Evolutionary conservation across 1,139 yeast genomes (phyloP).

Genomic region (Torulaspora globosa): DNA sequence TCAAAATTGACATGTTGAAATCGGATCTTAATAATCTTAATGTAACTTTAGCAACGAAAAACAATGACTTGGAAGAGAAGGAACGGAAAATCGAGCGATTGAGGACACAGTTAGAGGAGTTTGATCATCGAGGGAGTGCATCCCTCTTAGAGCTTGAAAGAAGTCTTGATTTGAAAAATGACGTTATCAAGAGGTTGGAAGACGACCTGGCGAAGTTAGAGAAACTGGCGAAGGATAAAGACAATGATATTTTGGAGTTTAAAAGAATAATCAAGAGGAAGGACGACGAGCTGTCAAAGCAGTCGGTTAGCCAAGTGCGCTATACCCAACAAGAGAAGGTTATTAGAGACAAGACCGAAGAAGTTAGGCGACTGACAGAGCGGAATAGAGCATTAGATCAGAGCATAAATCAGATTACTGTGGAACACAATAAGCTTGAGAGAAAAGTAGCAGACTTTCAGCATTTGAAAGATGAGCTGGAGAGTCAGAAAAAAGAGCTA

Average conservation of each 20-base stretch:
- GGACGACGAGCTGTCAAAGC: background rate
- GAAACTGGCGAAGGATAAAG: background rate
- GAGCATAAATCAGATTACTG: background rate
- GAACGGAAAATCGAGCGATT: conserved; percentile 21
- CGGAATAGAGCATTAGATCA: background rate
- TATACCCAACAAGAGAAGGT: background rate
- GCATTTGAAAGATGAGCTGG: conserved; percentile 14
- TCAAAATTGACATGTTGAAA: conserved; percentile 14
- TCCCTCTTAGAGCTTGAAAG: conserved; percentile 17
- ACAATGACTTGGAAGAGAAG: conserved; percentile 22
- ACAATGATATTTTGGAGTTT: background rate
- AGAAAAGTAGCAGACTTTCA: background rate
- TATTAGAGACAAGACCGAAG: conserved; percentile 1
- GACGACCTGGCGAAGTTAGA: conserved; percentile 5
- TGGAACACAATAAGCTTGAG: background rate
- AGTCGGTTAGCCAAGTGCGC: background rate
- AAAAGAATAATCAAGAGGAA: background rate
- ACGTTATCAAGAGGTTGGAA: conserved; percentile 16
- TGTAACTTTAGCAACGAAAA: conserved; percentile 23
- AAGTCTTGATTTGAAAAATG: conserved; percentile 15
- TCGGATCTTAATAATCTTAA: conserved; percentile 27
- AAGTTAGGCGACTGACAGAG: background rate
- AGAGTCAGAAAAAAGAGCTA: conserved; percentile 6
- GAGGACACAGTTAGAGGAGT: conserved; percentile 18
- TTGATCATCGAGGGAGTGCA: conserved; percentile 23